Evolutionary conservation across 2,329 filamentous ascomycete species (phyloP).

Genomic region (Iodosphaeria phyllophila): DNA sequence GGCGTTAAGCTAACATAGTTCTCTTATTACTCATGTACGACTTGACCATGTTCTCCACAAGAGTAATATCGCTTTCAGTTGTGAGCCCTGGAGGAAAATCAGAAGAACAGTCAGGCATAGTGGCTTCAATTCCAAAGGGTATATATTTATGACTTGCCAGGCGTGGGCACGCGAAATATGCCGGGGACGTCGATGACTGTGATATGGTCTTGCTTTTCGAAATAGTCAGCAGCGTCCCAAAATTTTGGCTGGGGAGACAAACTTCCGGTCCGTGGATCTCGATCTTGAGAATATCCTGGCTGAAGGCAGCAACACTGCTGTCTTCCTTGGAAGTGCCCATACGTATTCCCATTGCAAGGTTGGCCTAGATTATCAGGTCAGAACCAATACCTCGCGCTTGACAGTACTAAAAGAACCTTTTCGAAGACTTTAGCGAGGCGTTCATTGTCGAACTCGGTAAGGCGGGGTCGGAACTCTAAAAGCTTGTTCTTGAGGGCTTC

Average conservation of each 20-base stretch:
- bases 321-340: neutral
- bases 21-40: conserved; percentile 21
- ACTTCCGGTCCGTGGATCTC: conserved; percentile 5
- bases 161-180: conserved; percentile 2
- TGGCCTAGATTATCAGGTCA: conserved; percentile 1
- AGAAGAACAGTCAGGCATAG: no score
- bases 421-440: neutral
- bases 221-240: neutral
- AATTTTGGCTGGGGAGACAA: neutral
- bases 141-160: neutral
- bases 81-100: conserved; percentile 2
- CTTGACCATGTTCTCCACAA: conserved; percentile 7
- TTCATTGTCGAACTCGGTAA: neutral
- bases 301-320: conserved; percentile 1
- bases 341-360: conserved; percentile 2
- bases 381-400: no score
- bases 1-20: conserved; percentile 16
- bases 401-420: no score
- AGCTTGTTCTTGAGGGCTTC: neutral
- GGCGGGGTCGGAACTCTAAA: conserved; percentile 1
- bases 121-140: no score
- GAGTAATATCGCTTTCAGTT: conserved; percentile 3
- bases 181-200: conserved; percentile 5
- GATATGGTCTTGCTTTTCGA: conserved; percentile 1
- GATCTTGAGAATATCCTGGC: conserved; percentile 5